A percentile compares a stretch with the other conserved stretches of the same genome.
phyloP scores from a whole-genome alignment of 768 basidiomycete species.

The Hygrocybe punicea region DNA sequence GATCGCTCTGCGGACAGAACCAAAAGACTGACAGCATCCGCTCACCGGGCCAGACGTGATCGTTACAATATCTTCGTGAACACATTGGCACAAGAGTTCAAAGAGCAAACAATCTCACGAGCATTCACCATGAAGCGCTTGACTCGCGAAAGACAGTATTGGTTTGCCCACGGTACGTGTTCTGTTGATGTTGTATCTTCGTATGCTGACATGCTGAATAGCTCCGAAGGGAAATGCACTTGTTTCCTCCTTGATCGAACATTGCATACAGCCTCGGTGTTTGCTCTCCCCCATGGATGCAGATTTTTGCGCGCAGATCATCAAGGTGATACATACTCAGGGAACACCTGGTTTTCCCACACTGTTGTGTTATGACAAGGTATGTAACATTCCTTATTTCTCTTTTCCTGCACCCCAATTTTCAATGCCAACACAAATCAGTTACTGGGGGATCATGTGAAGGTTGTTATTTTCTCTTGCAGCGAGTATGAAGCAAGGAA shows the following conservation, averaged over 20 bases:
- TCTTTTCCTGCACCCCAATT: neutral
- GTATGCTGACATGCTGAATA: constrained; percentile 18
- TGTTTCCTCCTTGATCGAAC: constrained; percentile 68
- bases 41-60: constrained; percentile 62
- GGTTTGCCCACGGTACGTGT: constrained; percentile 66
- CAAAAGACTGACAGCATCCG: constrained; percentile 52
- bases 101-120: constrained; percentile 69
- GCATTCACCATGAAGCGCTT: constrained; percentile 75
- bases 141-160: constrained; percentile 72
- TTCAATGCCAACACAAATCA: constrained; percentile 28
- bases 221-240: constrained; percentile 49
- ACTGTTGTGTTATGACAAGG: constrained; percentile 79
- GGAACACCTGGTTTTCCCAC: constrained; percentile 91
- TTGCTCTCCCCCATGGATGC: constrained; percentile 97
- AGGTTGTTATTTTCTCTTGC: constrained; percentile 83
- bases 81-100: constrained; percentile 63
- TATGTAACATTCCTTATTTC: constrained; percentile 36
- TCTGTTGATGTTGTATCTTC: neutral
- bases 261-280: constrained; percentile 90
- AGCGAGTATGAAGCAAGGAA: constrained; percentile 96
- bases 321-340: constrained; percentile 79
- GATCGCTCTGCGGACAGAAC: constrained; percentile 68
- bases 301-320: constrained; percentile 87
- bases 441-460: constrained; percentile 83
- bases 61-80: constrained; percentile 61